Percentiles rank a stretch among this genome's conserved stretches.
Evolutionary conservation across 2,329 filamentous ascomycete genomes (phyloP).

Genomic region (Microsporum audouinii): DNA sequence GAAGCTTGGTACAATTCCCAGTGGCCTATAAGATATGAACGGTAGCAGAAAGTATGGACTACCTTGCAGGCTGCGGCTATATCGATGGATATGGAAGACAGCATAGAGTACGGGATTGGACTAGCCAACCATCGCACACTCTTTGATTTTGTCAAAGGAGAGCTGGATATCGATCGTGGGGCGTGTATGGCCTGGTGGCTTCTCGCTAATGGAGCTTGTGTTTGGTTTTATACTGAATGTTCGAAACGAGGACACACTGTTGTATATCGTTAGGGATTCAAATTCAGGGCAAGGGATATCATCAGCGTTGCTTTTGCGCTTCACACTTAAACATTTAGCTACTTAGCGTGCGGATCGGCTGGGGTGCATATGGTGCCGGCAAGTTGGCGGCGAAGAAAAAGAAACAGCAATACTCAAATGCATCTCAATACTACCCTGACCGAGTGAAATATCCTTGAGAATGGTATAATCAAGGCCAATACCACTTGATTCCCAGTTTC

Average conservation of each 20-base stretch:
- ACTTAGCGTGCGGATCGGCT: not conserved
- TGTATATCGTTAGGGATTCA: not conserved
- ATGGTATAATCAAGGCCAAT: no score
- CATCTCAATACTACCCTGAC: no score
- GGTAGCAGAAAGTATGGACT: constrained; percentile 16
- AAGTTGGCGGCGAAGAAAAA: not conserved
- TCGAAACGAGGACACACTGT: no score
- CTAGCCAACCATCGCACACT: constrained; percentile 17
- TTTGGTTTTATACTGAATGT: no score
- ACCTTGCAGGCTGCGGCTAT: constrained; percentile 21
- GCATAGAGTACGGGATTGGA: constrained; percentile 15
- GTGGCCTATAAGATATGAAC: constrained; percentile 17
- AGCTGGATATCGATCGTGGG: constrained; percentile 16
- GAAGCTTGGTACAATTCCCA: constrained; percentile 13
- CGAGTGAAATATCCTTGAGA: no score
- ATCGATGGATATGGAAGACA: constrained; percentile 16
- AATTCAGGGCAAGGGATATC: not conserved
- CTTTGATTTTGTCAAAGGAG: constrained; percentile 16
- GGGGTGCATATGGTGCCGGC: not conserved
- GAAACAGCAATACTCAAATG: not conserved
- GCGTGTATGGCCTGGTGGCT: constrained; percentile 15
- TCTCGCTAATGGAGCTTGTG: no score
- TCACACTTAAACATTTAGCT: not conserved
- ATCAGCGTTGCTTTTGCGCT: not conserved
- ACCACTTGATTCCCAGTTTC: no score